phyloP scores from a whole-genome alignment of 2,329 filamentous ascomycete genomes.

The Calonectria pteridis region DNA sequence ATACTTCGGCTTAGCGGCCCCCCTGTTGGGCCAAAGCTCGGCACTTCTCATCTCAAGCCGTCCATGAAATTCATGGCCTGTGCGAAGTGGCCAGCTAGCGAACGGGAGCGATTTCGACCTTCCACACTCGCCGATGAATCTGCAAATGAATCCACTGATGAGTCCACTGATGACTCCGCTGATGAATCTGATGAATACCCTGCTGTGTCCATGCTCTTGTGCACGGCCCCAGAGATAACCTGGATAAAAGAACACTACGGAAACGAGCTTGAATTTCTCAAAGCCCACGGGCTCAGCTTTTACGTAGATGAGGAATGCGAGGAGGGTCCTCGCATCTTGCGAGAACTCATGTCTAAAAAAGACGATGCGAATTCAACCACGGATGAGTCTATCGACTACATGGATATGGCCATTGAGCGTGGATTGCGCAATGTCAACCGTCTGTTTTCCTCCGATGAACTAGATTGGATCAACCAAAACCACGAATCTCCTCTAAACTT shows the following conservation, averaged over 20 bases:
- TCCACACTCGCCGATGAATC: too few relatives aligned
- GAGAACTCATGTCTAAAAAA: not conserved
- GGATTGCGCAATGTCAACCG: not conserved
- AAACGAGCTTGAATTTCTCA: constrained; percentile 51
- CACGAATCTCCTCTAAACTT: not conserved
- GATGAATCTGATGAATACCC: too few relatives aligned
- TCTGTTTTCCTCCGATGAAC: not conserved
- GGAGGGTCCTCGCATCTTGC: constrained; percentile 40
- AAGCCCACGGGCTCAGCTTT: constrained; percentile 47
- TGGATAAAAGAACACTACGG: constrained; percentile 51
- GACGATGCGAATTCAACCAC: not conserved
- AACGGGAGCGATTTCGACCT: not conserved
- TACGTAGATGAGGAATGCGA: constrained; percentile 53
- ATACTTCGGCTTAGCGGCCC: constrained; percentile 5
- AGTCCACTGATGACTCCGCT: too few relatives aligned
- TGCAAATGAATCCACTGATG: not conserved
- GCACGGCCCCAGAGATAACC: constrained; percentile 33
- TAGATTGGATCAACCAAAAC: not conserved
- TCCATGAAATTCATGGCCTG: not conserved
- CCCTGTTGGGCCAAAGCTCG: constrained; percentile 12
- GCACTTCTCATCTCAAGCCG: constrained; percentile 1
- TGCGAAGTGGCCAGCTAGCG: not conserved
- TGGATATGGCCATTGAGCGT: not conserved
- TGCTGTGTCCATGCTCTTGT: too few relatives aligned
- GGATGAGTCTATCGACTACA: not conserved